Base-by-base conservation (phyloP, 257 asterid genomes). In the Eustoma russellianum region DNA sequence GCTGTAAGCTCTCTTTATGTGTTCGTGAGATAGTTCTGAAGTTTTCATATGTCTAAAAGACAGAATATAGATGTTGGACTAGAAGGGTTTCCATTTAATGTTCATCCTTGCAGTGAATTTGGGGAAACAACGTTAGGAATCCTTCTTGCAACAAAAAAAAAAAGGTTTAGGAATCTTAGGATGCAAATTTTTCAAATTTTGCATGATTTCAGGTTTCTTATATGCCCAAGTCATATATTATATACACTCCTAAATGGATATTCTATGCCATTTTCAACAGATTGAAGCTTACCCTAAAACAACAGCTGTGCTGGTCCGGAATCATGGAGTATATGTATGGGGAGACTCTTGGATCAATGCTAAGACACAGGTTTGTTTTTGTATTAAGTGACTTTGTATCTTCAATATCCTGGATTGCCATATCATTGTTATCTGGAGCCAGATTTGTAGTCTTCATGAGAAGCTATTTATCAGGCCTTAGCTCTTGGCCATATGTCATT, bases 331-430 rank as follows among this genome's bases (percentile, higher is more conserved):
- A 67, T 90, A 86, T 38, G 61, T 90, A 45, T 90, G 96, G 96
- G 97, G 97, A 34, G 96, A 90, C 62, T 83, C 92, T 17, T 90
- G 97, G 97, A 90, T 90, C 67, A 79, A 79, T 69, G 93, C 97
- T 49, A 86, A 90, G 77, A 86, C 97, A 55, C 97, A 89, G 90
- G 97, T 76, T 70, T 49, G 69, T 61, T 35, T 12, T 14, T 9
- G 3, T 10, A 12, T 38, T 38, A 10, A 7, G 9, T 38, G 43
- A 11, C 7, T 4, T 38, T 38, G 43, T 38, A 38, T 38, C 12
- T 38, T 38, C 43, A 38, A 38, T 38, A 38, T 38, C 43, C 43
- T 38, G 9, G 43, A 38, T 38, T 38, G 9, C 43, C 43, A n/a
- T 38, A 38, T 38, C 5, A 16, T 15, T 1, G 6, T 35, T 40